A percentile compares a stretch with the other conserved stretches of the same genome.
Evolutionary conservation across 805 yeast genomes (phyloP).

Genomic region (Saturnispora silvae): DNA sequence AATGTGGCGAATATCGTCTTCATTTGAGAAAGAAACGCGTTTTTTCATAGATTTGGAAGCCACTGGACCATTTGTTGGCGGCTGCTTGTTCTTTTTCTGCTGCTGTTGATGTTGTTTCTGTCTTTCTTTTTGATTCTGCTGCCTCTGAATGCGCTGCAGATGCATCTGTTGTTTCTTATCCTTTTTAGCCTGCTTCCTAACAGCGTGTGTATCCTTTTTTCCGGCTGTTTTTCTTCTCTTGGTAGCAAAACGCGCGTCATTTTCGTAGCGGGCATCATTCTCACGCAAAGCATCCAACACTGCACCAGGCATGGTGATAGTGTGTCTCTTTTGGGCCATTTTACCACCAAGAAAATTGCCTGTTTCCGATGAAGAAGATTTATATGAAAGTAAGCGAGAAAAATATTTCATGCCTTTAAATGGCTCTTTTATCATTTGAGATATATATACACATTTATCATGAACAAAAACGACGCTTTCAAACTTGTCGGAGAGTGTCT

Average conservation of each 20-base stretch:
- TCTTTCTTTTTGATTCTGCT: slow-evolving; percentile 3
- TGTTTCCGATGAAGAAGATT: not conserved
- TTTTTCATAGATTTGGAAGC: slow-evolving; percentile 3
- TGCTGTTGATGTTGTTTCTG: not conserved
- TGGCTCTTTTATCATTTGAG: not conserved
- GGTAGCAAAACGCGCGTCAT: slow-evolving; percentile 22
- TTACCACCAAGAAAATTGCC: slow-evolving; percentile 11
- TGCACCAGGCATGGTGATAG: slow-evolving; percentile 32
- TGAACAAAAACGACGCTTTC: slow-evolving; percentile 64
- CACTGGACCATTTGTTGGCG: not conserved
- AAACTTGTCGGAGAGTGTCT: slow-evolving; percentile 67
- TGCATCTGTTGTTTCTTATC: slow-evolving; percentile 24
- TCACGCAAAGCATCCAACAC: slow-evolving; percentile 32
- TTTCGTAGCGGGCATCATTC: slow-evolving; percentile 24
- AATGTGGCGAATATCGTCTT: slow-evolving; percentile 13
- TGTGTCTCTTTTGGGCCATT: slow-evolving; percentile 20
- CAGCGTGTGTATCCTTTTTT: slow-evolving; percentile 26
- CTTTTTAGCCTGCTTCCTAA: slow-evolving; percentile 28
- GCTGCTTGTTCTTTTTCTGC: not conserved
- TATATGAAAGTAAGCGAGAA: not conserved
- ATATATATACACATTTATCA: slow-evolving; percentile 12
- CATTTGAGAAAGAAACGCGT: slow-evolving; percentile 15
- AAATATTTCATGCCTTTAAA: not conserved
- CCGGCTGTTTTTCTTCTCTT: slow-evolving; percentile 17
- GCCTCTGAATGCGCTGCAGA: slow-evolving; percentile 1